phyloP scores from a whole-genome alignment of 208 protist species.

The Novymonas esmeraldas region DNA sequence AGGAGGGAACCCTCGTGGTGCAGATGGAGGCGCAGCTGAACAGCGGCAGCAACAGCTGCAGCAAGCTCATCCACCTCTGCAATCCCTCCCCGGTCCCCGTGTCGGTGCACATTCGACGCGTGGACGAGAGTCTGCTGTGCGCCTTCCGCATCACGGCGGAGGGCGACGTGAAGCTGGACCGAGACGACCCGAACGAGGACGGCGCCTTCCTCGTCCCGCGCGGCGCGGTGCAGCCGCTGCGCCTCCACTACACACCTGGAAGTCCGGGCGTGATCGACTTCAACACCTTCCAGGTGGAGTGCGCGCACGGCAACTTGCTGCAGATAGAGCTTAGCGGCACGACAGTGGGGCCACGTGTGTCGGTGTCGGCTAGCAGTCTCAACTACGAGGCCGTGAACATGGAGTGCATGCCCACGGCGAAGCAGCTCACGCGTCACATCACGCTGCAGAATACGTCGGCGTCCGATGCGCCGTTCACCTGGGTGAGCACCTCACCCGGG shows the following conservation, averaged over 20 bases:
- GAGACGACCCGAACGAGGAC: background rate
- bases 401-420: conserved; percentile 33
- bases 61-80: conserved; percentile 51
- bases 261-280: conserved; percentile 38
- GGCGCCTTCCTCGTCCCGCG: conserved; percentile 51
- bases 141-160: conserved; percentile 47
- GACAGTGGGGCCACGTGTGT: conserved; percentile 55
- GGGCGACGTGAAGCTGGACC: background rate
- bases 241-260: conserved; percentile 49
- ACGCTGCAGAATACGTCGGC: conserved; percentile 60
- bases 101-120: conserved; percentile 39
- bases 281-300: conserved; percentile 51
- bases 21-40: conserved; percentile 32
- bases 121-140: conserved; percentile 37
- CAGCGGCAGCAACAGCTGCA: conserved; percentile 28
- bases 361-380: conserved; percentile 49
- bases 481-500: conserved; percentile 39
- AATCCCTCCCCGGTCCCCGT: conserved; percentile 86
- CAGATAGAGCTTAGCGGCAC: conserved; percentile 48
- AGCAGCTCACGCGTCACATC: conserved; percentile 32
- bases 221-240: conserved; percentile 45
- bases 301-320: conserved; percentile 71
- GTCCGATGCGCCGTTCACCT: conserved; percentile 26
- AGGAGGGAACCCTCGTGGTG: conserved; percentile 41
- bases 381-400: conserved; percentile 86